These are phyloP conservation scores for Neocucurbitaria cava DNA, from an alignment of 2,329 filamentous ascomycete species.

Conservation along the genomic window DNA sequence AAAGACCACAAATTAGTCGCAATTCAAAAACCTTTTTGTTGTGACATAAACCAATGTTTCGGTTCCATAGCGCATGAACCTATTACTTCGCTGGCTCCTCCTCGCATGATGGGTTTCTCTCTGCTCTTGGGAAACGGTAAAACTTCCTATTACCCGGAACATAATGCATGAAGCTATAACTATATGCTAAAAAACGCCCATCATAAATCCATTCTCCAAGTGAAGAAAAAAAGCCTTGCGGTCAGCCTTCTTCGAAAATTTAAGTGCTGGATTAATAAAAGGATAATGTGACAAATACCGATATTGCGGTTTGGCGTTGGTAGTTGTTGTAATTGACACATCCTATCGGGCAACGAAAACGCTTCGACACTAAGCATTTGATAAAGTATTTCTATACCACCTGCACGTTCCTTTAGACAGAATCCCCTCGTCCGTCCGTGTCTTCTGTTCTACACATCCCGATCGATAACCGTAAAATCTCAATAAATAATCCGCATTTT, in stretches of 20 bases:
- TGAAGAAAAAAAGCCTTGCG: background rate
- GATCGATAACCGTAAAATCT: no score
- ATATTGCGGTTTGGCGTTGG: background rate
- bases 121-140: background rate
- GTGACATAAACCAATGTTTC: background rate
- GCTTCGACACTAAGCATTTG: no score
- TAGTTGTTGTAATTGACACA: background rate
- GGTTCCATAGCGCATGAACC: background rate
- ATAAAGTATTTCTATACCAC: no score
- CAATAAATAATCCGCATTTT: no score
- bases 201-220: no score
- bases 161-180: background rate
- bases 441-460: no score
- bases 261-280: no score
- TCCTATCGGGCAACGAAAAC: no score
- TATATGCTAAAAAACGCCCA: background rate
- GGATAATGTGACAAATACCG: background rate
- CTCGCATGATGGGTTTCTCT: background rate
- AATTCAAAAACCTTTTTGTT: background rate
- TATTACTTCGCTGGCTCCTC: background rate
- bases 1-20: background rate
- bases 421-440: no score
- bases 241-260: background rate
- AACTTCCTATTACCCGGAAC: background rate
- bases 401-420: no score